Base-by-base conservation (phyloP, 1,284 basidiomycete species). In the Microstroma glucosiphilum region DNA sequence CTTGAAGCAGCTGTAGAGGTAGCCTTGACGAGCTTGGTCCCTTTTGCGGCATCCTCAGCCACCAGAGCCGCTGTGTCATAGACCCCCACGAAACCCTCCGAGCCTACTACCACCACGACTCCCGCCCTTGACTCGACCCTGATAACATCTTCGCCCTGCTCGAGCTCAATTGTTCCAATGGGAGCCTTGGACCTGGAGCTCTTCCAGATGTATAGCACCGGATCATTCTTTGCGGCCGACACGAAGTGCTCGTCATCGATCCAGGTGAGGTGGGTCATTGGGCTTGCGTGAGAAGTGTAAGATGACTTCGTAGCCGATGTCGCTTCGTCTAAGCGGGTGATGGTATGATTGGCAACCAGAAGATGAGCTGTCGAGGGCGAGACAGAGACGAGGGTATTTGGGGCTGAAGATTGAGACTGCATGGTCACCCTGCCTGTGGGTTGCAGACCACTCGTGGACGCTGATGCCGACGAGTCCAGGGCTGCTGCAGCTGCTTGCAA, bases 221-320 rank as follows among this genome's bases (percentile, higher is more conserved):
- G 85, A 79, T 91, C 89, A 37, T 84, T 84, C 70, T 89, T 86
- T 6, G 89, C 89, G 21, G 85, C 83, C 4, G 89, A 88, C 49
- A 88, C 80, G 77, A 91, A 89, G 7, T 75, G 83, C 83, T 62
- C 57, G 56, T 65, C 66, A 48, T 57, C 61, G 51, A 72, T 56
- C 71, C 72, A 75, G 25, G 62, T 66, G 19, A 74, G 60, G 41
- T 73, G 73, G n/a, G 70, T 72, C 60, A 77, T 56, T 1, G 73
- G 72, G n/a, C 71, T 69, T 9, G 70, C 70, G 58, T 76, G 73
- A 11, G 72, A 72, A 12, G 73, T 68, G 59, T 65, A 76, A 19
- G 64, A 65, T 26, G 63, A 60, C 37, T 58, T 42, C 1, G 63
- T 40, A 19, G 51, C 8, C 13, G 51, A 54, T 4, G 43, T n/a